phyloP scores from a whole-genome alignment of 179 eudicot genomes.

The Vitellaria paradoxa region DNA sequence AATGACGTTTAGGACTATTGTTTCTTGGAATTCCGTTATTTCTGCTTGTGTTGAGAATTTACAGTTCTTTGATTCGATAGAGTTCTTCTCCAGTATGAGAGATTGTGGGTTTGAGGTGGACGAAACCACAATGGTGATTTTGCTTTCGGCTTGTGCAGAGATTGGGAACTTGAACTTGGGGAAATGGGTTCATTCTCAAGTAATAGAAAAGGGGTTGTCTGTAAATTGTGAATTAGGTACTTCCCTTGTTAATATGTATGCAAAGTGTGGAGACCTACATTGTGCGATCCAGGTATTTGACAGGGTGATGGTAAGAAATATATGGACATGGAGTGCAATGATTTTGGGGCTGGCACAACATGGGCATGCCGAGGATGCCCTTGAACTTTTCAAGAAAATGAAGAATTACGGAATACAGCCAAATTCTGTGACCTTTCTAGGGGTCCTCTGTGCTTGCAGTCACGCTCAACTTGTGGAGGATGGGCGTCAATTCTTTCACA shows the following conservation, averaged over 20 bases:
- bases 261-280: slow-evolving; percentile 46
- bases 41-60: slow-evolving; percentile 34
- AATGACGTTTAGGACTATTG: slow-evolving; percentile 41
- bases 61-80: slow-evolving; percentile 24
- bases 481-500: slow-evolving; percentile 35
- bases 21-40: slow-evolving; percentile 58
- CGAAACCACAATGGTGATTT: slow-evolving; percentile 49
- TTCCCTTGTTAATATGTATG: slow-evolving; percentile 58
- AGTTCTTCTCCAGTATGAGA: slow-evolving; percentile 37
- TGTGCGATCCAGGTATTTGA: slow-evolving; percentile 39
- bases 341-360: slow-evolving; percentile 54
- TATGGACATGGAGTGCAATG: slow-evolving; percentile 66
- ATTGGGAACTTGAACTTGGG: slow-evolving; percentile 44
- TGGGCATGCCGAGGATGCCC: slow-evolving; percentile 39
- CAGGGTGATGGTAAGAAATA: slow-evolving; percentile 29
- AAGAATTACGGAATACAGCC: slow-evolving; percentile 26
- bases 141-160: slow-evolving; percentile 45
- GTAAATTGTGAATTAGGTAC: slow-evolving; percentile 48
- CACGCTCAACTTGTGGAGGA: slow-evolving; percentile 50
- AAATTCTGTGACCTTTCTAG: slow-evolving; percentile 49
- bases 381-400: slow-evolving; percentile 38
- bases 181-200: slow-evolving; percentile 49
- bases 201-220: slow-evolving; percentile 30
- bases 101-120: slow-evolving; percentile 36
- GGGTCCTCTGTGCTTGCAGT: slow-evolving; percentile 60